Percentiles rank a stretch among this genome's conserved stretches.
These are phyloP conservation scores for Nannizziopsis arthrosporioides DNA, from an alignment of 2,329 filamentous ascomycete species.

Conservation along the genomic window DNA sequence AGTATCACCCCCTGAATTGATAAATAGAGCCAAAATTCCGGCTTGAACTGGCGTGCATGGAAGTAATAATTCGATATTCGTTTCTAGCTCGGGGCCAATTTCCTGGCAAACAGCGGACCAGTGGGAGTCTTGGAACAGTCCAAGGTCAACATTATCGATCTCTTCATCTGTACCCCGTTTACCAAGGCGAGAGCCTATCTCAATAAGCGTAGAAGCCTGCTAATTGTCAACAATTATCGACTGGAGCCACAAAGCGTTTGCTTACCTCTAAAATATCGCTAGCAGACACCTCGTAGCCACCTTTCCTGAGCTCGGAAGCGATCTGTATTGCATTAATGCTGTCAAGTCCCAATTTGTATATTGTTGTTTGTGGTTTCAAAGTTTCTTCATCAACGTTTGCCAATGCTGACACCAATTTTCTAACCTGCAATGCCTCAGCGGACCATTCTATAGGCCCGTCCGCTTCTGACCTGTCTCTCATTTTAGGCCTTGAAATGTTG, in stretches of 20 bases:
- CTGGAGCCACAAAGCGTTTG: not conserved
- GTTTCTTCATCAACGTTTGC: conserved; percentile 40
- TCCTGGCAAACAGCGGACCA: conserved; percentile 24
- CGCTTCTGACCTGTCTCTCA: not conserved
- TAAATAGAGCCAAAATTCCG: conserved; percentile 66
- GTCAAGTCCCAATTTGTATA: conserved; percentile 81
- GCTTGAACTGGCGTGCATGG: conserved; percentile 72
- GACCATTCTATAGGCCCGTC: conserved; percentile 35
- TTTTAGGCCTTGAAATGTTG: conserved; percentile 8
- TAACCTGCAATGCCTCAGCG: conserved; percentile 42
- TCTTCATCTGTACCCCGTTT: conserved; percentile 27
- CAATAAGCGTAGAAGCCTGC: conserved; percentile 28
- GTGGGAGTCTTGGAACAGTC: conserved; percentile 39
- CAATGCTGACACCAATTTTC: conserved; percentile 47
- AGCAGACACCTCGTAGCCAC: conserved; percentile 49
- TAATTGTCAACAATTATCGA: conserved; percentile 11
- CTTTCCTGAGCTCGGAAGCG: conserved; percentile 52
- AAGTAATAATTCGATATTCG: conserved; percentile 46
- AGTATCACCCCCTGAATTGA: conserved; percentile 51
- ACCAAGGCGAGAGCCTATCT: conserved; percentile 29
- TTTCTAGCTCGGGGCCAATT: conserved; percentile 21
- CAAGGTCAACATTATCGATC: conserved; percentile 38
- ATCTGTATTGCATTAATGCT: conserved; percentile 79
- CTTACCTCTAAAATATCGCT: conserved; percentile 59
- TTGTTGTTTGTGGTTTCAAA: conserved; percentile 54